Conservation (phyloP, 2,329 filamentous ascomycete genomes). For the Tolypocladium ophioglossoides region DNA sequence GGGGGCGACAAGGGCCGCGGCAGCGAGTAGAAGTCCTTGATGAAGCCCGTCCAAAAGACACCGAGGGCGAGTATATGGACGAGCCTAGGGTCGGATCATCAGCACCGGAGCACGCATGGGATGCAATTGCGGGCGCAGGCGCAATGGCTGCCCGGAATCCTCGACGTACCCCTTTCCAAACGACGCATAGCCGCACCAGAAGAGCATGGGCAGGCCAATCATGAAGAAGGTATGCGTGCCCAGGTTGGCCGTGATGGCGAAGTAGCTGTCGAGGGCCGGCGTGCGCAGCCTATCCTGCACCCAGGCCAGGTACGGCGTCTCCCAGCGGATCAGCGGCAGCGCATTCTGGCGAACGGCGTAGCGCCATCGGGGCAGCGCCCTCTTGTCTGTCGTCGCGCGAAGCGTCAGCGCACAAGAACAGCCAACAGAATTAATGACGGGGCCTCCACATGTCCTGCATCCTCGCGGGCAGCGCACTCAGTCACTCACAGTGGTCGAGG, state of each 20-base stretch:
- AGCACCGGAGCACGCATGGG: not conserved
- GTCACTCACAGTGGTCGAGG: conserved; percentile 60
- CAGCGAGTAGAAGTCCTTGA: conserved; percentile 90
- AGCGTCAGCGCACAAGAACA: conserved; percentile 1
- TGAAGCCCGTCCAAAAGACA: conserved; percentile 81
- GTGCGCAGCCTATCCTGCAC: conserved; percentile 73
- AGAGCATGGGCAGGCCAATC: conserved; percentile 85
- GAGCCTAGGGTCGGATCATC: conserved; percentile 29
- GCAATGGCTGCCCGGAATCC: not conserved
- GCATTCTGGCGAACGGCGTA: conserved; percentile 72
- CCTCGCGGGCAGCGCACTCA: not conserved
- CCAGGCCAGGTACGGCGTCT: conserved; percentile 87
- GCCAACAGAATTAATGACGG: no score
- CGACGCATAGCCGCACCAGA: conserved; percentile 86
- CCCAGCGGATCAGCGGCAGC: conserved; percentile 82
- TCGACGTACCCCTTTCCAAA: conserved; percentile 73
- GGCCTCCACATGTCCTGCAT: no score
- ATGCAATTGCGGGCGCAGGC: not conserved
- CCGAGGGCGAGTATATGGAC: conserved; percentile 69
- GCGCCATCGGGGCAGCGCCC: conserved; percentile 77
- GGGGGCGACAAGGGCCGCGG: conserved; percentile 88
- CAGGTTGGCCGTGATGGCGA: conserved; percentile 90
- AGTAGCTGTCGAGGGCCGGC: conserved; percentile 86
- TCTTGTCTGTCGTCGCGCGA: conserved; percentile 50
- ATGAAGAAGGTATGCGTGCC: conserved; percentile 99